Evolutionary conservation across 2,329 filamentous ascomycete genomes (phyloP), one percentile per base, ranked within the genome.

Genomic region (Fusarium papillatum): DNA sequence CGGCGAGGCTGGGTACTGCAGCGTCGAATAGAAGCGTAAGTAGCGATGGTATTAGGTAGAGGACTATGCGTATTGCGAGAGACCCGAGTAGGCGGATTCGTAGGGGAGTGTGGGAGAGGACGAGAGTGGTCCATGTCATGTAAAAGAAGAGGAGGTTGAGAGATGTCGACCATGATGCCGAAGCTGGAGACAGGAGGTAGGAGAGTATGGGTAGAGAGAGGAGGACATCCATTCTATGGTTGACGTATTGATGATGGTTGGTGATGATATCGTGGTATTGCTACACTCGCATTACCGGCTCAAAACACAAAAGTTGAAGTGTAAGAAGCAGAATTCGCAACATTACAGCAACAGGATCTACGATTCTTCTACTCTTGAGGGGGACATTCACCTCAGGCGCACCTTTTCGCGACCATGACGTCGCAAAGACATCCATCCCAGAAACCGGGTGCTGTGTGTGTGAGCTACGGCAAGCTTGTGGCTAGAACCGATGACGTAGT

Each of bases 111-210:
- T 97, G 94, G 9, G 93, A 94, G 5, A 96, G 87, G 46, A 97
- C 91, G 38, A 98, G 89, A 0, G 95, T 96, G 8, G 92, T 92
- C 95, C 95, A 98, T 78, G 95, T 96, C 86, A 98, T 90, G 83
- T 95, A 96, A 84, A 98, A 97, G 87, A 98, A 96, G 73, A 97
- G 86, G 29, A 98, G 86, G 83, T 97, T 98, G 74, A 98, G 87
- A 1, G 93, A 95, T 2, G 95, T 96, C 17, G 88, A 93, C 86
- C 93, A 95, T 9, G 94, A 93, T 9, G 91, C 89, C 69, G 92
- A 82, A 59, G 89, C 86, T 3, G 91, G 90, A 24, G 91, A 88
- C 61, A 92, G 86, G 78, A 94, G 87, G 79, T 93, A 94, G 34
- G 93, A 94, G 48, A 95, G 84, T 74, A 95, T 89, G 2, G 94